phyloP scores from a whole-genome alignment of 2,329 filamentous ascomycete genomes.

The Aureobasidium lini region DNA sequence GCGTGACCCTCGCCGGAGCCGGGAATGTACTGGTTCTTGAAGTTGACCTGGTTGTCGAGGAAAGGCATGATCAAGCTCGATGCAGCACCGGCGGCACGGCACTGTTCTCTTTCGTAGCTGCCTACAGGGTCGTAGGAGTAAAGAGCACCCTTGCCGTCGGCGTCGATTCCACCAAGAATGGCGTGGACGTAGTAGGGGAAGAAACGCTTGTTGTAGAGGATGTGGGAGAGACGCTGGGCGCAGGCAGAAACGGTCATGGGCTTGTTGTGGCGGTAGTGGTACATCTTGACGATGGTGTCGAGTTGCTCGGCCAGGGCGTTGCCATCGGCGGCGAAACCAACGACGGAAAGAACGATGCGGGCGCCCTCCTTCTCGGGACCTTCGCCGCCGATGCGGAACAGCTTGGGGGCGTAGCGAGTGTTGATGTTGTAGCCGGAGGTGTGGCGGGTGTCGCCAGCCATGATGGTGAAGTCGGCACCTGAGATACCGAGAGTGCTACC shows the following conservation, averaged over 20 bases:
- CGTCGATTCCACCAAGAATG: slow-evolving; percentile 88
- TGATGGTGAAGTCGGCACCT: slow-evolving; percentile 87
- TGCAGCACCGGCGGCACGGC: slow-evolving; percentile 83
- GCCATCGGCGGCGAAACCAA: slow-evolving; percentile 92
- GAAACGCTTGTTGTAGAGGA: slow-evolving; percentile 95
- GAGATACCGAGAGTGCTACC: slow-evolving; percentile 93
- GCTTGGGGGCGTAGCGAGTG: slow-evolving; percentile 87
- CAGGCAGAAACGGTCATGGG: slow-evolving; percentile 90
- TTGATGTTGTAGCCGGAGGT: slow-evolving; percentile 99
- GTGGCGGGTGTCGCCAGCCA: slow-evolving; percentile 93
- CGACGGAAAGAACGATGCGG: slow-evolving; percentile 83
- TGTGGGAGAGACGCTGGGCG: slow-evolving; percentile 88
- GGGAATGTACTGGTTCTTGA: slow-evolving; percentile 96
- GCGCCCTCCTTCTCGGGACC: slow-evolving; percentile 78
- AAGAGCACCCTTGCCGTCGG: slow-evolving; percentile 86
- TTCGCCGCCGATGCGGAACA: slow-evolving; percentile 93
- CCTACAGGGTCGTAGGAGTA: slow-evolving; percentile 98
- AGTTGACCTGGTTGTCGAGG: slow-evolving; percentile 98
- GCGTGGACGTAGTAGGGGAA: slow-evolving; percentile 98
- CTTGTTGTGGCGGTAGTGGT: slow-evolving; percentile 96
- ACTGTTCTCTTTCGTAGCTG: slow-evolving; percentile 95
- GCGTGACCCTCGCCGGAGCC: slow-evolving; percentile 77
- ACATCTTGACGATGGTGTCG: slow-evolving; percentile 95
- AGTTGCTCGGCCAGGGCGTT: slow-evolving; percentile 88
- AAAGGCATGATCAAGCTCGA: slow-evolving; percentile 93